Base-by-base conservation (phyloP, 2,329 filamentous ascomycete species). In the Nigrospora sphaerica region DNA sequence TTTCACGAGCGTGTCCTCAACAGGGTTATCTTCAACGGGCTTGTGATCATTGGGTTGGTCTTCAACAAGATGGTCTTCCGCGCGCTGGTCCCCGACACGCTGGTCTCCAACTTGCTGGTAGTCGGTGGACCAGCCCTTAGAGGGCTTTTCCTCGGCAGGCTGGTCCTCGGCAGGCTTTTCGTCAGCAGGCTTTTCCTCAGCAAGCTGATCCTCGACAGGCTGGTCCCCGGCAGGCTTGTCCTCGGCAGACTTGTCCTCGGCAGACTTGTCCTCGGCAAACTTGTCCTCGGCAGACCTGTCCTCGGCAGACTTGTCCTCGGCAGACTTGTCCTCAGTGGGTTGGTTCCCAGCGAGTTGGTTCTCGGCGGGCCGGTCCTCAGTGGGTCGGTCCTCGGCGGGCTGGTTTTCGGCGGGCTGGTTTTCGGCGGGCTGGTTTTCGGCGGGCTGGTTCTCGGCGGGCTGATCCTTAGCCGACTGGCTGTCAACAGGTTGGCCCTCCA, bases 361-460 rank as follows among this genome's bases (percentile, higher is more conserved):
- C 14, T 32, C 46, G 32, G 57, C 56, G 17, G 49, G 47, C 34
- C 52, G 53, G 11, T 46, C 52, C 14, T 42, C 46, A 10, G 51
- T 54, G 3, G 50, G 41, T 10, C 62, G 52, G 37, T 63, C 63
- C 7, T 61, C 60, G 3, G 61, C 63, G n/a, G 63, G 53, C 33
- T 59, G 50, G 3, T 52, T 53, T 28, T 54, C 52, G 32, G 54
- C 53, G 37, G 48, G 45, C 9, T n/a, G 46, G 32, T 42, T 23
- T 14, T 31, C 28, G 35, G 32, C 32, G 14, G 42, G 42, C 5
- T 32, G 18, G 9, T 46, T 23, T 4, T 32, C 3, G 6, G 46
- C 13, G 9, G 19, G 28, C n/a, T 32, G 37, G 34, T n/a, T 12
- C n/a, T 10, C 12, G 19, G n/a, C 28, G 31, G 39, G 28, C 17